phyloP scores from a whole-genome alignment of 1,284 basidiomycete species.

The Marasmius fiardii region DNA sequence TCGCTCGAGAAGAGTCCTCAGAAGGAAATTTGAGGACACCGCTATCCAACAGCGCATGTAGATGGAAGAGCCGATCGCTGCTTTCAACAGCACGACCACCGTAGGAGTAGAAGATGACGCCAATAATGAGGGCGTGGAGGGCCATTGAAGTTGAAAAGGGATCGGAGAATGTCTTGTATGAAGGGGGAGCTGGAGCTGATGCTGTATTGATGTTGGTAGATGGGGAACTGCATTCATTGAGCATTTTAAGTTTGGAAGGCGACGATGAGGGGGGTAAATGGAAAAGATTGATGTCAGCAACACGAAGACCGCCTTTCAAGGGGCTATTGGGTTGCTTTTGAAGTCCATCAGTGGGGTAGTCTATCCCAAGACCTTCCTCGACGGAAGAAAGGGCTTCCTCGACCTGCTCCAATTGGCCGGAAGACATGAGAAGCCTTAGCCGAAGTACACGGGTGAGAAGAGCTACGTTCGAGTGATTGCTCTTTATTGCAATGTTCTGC shows the following conservation, averaged over 20 bases:
- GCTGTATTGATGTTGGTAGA: constrained; percentile 17
- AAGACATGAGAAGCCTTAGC: constrained; percentile 47
- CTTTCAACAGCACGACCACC: constrained; percentile 42
- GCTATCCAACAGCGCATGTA: constrained; percentile 62
- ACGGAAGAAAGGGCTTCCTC: constrained; percentile 37
- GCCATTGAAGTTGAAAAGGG: constrained; percentile 43
- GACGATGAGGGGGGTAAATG: constrained; percentile 7
- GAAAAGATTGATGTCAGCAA: constrained; percentile 8
- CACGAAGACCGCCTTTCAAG: constrained; percentile 4
- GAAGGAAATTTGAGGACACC: constrained; percentile 40
- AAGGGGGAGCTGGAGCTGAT: constrained; percentile 27
- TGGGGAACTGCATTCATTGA: not conserved
- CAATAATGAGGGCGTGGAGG: constrained; percentile 52
- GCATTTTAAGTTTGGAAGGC: not conserved
- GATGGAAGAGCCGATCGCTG: constrained; percentile 43
- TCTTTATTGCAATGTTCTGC: constrained; percentile 32
- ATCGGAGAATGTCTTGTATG: constrained; percentile 31
- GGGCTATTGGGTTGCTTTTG: not conserved
- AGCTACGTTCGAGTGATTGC: constrained; percentile 40
- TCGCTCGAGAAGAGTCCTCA: constrained; percentile 22
- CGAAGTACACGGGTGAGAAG: constrained; percentile 49
- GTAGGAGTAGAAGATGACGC: constrained; percentile 58
- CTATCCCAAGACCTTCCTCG: constrained; percentile 43
- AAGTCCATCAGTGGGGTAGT: constrained; percentile 14
- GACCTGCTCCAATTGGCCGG: constrained; percentile 50